Evolutionary conservation across 208 protist genomes (phyloP).

Genomic region (Blastocrithidia nonstop): DNA sequence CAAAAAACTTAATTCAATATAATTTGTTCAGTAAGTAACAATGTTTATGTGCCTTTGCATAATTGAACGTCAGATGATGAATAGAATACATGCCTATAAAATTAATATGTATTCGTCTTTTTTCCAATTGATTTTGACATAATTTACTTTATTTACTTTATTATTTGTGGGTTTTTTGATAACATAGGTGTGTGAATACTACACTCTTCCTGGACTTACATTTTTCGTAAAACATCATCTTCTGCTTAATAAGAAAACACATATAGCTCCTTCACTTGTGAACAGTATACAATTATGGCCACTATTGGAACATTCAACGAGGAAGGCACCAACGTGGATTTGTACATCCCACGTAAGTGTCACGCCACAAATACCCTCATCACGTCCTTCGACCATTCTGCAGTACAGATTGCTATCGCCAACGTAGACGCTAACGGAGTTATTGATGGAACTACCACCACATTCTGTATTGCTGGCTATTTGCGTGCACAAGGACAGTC

Average conservation of each 20-base stretch:
- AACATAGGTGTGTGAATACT: too few relatives aligned
- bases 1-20: too few relatives aligned
- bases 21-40: too few relatives aligned
- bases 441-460: conserved; percentile 85
- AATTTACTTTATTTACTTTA: too few relatives aligned
- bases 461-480: conserved; percentile 91
- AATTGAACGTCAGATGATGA: too few relatives aligned
- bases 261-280: conserved; percentile 1
- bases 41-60: too few relatives aligned
- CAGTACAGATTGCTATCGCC: conserved; percentile 93
- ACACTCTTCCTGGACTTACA: too few relatives aligned
- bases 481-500: conserved; percentile 85
- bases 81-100: too few relatives aligned
- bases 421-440: conserved; percentile 85
- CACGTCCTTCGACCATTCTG: conserved; percentile 88
- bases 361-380: conserved; percentile 93
- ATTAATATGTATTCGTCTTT: too few relatives aligned
- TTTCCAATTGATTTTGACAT: too few relatives aligned
- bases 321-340: conserved; percentile 85
- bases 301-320: conserved; percentile 86
- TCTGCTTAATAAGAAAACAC: not conserved
- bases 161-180: too few relatives aligned
- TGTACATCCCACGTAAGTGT: conserved; percentile 95
- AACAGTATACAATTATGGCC: conserved; percentile 30
- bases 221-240: not conserved